Conservation (phyloP, 352 stramenopile species). For the Pythium aquatile region DNA sequence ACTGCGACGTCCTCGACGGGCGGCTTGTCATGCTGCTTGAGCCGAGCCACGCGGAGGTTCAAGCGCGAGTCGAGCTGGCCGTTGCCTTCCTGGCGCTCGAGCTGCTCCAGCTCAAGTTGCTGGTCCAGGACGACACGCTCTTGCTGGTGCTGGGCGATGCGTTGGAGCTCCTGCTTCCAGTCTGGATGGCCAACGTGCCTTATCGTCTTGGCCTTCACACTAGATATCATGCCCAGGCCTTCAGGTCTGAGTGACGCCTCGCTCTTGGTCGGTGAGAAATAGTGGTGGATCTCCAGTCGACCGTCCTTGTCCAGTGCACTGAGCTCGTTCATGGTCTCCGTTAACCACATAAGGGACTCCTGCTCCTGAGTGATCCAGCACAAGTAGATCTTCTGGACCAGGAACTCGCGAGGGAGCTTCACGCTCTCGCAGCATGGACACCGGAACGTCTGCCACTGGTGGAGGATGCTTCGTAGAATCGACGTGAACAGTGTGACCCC, state of each 20-base stretch:
- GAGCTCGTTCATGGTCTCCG: conserved; percentile 80
- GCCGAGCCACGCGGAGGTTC: background rate
- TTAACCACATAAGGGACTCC: conserved; percentile 75
- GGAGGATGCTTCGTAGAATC: conserved; percentile 65
- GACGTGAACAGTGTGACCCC: conserved; percentile 74
- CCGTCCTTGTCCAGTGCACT: conserved; percentile 68
- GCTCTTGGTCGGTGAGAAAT: conserved; percentile 73
- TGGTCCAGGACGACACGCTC: background rate
- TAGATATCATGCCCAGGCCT: conserved; percentile 70
- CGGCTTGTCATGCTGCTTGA: background rate
- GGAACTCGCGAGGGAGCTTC: conserved; percentile 63
- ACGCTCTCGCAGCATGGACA: conserved; percentile 54
- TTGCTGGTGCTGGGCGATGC: conserved; percentile 34
- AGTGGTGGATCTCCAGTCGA: conserved; percentile 81
- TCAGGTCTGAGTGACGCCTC: conserved; percentile 40
- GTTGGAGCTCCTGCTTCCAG: conserved; percentile 66
- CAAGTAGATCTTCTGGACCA: conserved; percentile 82
- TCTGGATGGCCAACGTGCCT: conserved; percentile 76
- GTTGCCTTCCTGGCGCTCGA: background rate
- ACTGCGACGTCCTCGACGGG: conserved; percentile 61
- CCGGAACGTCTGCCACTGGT: conserved; percentile 59
- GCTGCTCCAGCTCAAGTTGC: conserved; percentile 3
- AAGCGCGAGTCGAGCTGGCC: background rate
- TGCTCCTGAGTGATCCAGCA: conserved; percentile 83
- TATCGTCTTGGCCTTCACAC: conserved; percentile 66